phyloP scores from a whole-genome alignment of 352 stramenopile genomes.

The Phytophthora fragariae region DNA sequence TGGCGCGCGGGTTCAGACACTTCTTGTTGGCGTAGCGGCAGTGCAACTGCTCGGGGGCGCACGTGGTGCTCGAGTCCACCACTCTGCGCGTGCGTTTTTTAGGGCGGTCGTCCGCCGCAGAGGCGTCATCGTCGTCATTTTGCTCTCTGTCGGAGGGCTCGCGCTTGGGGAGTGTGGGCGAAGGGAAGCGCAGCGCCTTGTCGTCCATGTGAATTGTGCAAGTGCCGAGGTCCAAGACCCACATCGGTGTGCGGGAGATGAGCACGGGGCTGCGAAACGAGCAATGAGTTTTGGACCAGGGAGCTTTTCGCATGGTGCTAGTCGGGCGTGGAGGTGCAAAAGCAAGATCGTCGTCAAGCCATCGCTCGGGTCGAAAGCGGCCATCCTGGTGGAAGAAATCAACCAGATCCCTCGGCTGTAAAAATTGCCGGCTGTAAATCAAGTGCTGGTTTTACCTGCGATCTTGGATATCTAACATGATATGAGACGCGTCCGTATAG shows the following conservation, averaged over 20 bases:
- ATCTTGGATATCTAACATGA: constrained; percentile 29
- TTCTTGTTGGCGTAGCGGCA: constrained; percentile 78
- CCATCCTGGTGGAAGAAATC: constrained; percentile 35
- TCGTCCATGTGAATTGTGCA: constrained; percentile 48
- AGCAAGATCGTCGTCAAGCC: constrained; percentile 30
- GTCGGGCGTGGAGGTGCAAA: constrained; percentile 17
- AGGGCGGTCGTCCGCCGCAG: constrained; percentile 6
- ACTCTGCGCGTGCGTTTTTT: constrained; percentile 36
- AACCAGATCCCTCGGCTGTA: constrained; percentile 29
- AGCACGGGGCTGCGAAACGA: constrained; percentile 34
- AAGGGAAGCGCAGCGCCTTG: constrained; percentile 26
- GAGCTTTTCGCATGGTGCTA: constrained; percentile 32
- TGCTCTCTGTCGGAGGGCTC: constrained; percentile 10
- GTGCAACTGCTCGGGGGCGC: constrained; percentile 46
- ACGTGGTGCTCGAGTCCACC: constrained; percentile 45
- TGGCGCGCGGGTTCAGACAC: constrained; percentile 55
- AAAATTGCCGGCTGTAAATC: constrained; percentile 41
- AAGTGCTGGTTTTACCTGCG: constrained; percentile 30
- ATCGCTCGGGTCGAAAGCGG: constrained; percentile 25
- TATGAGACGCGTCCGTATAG: constrained; percentile 20
- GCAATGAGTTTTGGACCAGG: constrained; percentile 36
- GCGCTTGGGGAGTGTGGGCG: constrained; percentile 10
- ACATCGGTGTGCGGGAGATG: constrained; percentile 25
- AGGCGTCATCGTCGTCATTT: constrained; percentile 8
- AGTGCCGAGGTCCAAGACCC: constrained; percentile 37